Percentiles rank a stretch among this genome's conserved stretches.
Conservation (phyloP, 1,139 yeast species). For the Meyerozyma sp. region DNA sequence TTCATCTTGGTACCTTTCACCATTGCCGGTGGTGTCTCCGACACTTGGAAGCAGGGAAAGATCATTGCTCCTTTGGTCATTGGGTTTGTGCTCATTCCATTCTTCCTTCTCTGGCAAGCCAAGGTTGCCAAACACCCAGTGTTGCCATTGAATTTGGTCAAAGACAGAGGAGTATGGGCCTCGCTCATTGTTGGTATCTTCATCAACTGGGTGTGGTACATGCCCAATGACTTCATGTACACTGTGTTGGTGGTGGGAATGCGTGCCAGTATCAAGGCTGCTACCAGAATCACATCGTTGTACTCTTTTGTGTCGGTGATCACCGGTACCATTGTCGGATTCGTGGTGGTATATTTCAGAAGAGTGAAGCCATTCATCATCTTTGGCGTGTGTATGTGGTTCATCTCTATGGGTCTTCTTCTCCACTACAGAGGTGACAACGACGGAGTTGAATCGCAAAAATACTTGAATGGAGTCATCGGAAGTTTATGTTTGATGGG, state of each 20-base stretch:
- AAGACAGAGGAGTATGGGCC: constrained; percentile 35
- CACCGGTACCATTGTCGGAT: constrained; percentile 55
- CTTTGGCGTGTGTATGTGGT: constrained; percentile 49
- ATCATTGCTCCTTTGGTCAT: constrained; percentile 33
- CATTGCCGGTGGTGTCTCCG: constrained; percentile 52
- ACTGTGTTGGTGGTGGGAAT: constrained; percentile 61
- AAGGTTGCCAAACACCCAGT: constrained; percentile 26
- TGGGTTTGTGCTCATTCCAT: constrained; percentile 32
- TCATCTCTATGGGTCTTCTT: constrained; percentile 55
- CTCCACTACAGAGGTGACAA: constrained; percentile 52
- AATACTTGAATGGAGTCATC: constrained; percentile 48
- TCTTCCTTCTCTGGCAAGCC: constrained; percentile 27
- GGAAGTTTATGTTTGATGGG: constrained; percentile 66
- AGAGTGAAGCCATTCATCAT: constrained; percentile 58
- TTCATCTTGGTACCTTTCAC: constrained; percentile 49
- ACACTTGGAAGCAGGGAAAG: constrained; percentile 41
- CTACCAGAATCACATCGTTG: constrained; percentile 59
- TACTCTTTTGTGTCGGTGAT: constrained; percentile 63
- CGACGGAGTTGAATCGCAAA: constrained; percentile 26
- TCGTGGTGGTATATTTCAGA: constrained; percentile 45
- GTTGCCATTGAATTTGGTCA: constrained; percentile 26
- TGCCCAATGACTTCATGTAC: constrained; percentile 66
- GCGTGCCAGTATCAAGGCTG: constrained; percentile 51
- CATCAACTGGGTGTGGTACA: constrained; percentile 55
- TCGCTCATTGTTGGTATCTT: constrained; percentile 49